Base-by-base conservation (phyloP, 2,329 filamentous ascomycete genomes). In the Ilyonectria robusta region DNA sequence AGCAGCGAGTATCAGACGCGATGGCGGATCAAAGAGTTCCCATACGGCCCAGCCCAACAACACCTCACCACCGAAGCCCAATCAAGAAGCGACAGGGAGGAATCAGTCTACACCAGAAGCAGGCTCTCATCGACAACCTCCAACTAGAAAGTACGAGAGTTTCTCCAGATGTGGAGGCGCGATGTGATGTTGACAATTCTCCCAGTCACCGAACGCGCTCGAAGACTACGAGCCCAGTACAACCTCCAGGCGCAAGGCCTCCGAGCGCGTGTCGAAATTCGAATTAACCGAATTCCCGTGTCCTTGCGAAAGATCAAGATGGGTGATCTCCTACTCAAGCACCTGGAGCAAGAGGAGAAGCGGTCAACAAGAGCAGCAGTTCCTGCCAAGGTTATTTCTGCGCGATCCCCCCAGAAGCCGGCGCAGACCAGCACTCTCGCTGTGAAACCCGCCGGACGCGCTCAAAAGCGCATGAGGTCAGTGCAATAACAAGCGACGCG, bases 241-340 rank as follows among this genome's bases (percentile, higher is more conserved):
- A 92, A 92, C 66, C 87, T 97, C 10, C 95, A 97, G 81, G 93
- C 94, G 23, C 93, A 95, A 79, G 93, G 93, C 69, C 87, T 98
- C 44, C 89, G 93, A 68, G 91, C 94, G 67, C 92, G 95, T 68
- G 92, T 99, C 59, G 95, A 98, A 81, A 93, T 97, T 83, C 93
- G 96, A 81, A 88, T 98, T 79, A 97, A 98, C 78, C 91, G 96
- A 60, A 96, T 98, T 59, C 96, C 96, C 8, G 88, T 90, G 74
- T 87, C 91, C 17, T 83, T 97, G 70, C 91, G 95, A 66, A 93
- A 92, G 76, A 87, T 90, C 68, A 97, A 89, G 64, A 95, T 99
- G 87, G 90, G 91, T 62, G 95, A 97, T 50, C 85, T 98, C 9
- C 79, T 95, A 13, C 77, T 81, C 55, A 89, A 84, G 71, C 83